These are phyloP conservation scores for Pythium insidiosum DNA, from an alignment of 352 stramenopile genomes.

Conservation along the genomic window DNA sequence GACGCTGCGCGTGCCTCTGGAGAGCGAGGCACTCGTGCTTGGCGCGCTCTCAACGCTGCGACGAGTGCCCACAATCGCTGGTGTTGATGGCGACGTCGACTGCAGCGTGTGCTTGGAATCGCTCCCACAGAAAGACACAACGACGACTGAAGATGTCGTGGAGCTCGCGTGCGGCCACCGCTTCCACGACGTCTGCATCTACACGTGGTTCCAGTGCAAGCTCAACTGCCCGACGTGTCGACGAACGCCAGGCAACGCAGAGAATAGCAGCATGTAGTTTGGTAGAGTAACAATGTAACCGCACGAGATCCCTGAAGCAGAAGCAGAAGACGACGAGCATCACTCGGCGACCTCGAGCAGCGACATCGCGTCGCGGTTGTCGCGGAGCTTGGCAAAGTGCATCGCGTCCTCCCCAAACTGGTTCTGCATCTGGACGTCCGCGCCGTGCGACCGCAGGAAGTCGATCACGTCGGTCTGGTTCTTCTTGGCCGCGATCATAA, in stretches of 20 bases:
- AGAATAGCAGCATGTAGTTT: background rate
- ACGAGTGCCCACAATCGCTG: conserved; percentile 13
- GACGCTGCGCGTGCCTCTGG: conserved; percentile 42
- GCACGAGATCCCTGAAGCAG: no score
- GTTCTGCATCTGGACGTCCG: conserved; percentile 42
- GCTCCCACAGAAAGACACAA: conserved; percentile 6
- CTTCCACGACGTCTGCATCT: conserved; percentile 76
- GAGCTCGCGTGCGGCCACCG: conserved; percentile 48
- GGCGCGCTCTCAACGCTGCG: conserved; percentile 35
- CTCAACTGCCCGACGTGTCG: conserved; percentile 59
- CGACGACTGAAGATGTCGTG: conserved; percentile 10
- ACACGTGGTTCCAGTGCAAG: conserved; percentile 49
- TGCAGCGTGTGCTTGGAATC: conserved; percentile 56
- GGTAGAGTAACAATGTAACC: background rate
- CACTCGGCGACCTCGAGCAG: no score
- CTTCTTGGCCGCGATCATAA: conserved; percentile 72
- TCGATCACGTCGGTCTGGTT: conserved; percentile 56
- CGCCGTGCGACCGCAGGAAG: conserved; percentile 38
- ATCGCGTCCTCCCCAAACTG: conserved; percentile 59
- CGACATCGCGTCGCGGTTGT: conserved; percentile 39
- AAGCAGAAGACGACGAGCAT: no score
- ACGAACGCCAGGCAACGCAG: background rate
- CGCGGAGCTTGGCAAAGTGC: conserved; percentile 51
- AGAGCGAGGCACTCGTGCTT: conserved; percentile 30
- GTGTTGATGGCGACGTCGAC: conserved; percentile 6